Percentiles rank a stretch among this genome's conserved stretches.
These are phyloP conservation scores for Apiospora rasikravindrae DNA, from an alignment of 2,329 filamentous ascomycete species.

Conservation along the genomic window DNA sequence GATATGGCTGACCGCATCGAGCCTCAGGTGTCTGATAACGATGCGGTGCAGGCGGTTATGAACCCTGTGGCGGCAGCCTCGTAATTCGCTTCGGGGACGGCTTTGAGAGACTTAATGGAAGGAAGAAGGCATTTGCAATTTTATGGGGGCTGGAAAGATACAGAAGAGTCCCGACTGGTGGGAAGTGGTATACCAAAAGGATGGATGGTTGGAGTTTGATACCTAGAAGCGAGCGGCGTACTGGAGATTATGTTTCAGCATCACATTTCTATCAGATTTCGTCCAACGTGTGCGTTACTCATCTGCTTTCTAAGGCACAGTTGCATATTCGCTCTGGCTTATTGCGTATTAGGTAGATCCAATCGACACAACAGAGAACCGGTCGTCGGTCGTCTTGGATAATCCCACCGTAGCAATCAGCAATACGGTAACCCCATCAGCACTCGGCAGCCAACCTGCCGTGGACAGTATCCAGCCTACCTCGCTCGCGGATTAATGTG, in stretches of 20 bases:
- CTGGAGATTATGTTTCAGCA: neutral
- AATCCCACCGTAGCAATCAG: no score
- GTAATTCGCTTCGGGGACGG: neutral
- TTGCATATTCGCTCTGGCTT: no score
- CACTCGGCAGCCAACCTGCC: no score
- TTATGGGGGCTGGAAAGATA: neutral
- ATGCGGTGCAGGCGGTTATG: constrained; percentile 21
- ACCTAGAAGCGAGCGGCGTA: neutral
- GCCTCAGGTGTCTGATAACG: constrained; percentile 29
- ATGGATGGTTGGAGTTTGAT: neutral
- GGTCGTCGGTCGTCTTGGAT: no score
- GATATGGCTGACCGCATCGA: constrained; percentile 44
- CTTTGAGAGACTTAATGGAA: no score
- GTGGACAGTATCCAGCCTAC: no score
- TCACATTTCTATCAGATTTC: neutral
- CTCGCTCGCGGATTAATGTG: no score
- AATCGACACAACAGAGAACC: no score
- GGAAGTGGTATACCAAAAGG: neutral
- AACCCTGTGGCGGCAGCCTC: neutral
- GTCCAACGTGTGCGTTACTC: neutral
- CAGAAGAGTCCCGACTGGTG: neutral
- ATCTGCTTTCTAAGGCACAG: neutral
- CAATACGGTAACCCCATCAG: no score
- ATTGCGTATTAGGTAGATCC: no score
- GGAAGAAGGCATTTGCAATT: neutral